These are phyloP conservation scores for Aureobasidium melanogenum DNA, from an alignment of 2,329 filamentous ascomycete species.

Conservation along the genomic window DNA sequence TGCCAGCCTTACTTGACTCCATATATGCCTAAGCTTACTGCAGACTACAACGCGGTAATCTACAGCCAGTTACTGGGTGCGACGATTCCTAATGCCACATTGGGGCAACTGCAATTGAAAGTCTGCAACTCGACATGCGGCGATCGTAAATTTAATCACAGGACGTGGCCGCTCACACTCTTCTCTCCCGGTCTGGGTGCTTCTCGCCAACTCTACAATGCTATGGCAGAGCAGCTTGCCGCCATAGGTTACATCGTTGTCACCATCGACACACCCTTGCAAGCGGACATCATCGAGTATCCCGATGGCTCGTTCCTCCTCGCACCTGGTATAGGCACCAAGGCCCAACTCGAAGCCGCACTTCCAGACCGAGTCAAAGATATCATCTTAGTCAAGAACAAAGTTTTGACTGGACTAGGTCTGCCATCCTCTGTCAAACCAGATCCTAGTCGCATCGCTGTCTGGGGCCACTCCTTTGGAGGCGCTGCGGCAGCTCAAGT, in stretches of 20 bases:
- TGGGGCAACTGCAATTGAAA: not conserved
- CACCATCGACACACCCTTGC: conserved; percentile 42
- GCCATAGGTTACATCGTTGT: conserved; percentile 40
- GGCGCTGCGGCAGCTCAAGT: not conserved
- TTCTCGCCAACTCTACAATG: conserved; percentile 36
- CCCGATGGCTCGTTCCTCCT: not conserved
- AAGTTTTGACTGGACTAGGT: not conserved
- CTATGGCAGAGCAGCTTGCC: conserved; percentile 37
- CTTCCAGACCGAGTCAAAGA: not conserved
- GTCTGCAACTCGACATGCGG: not conserved
- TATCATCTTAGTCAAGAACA: not conserved
- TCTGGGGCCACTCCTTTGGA: not conserved
- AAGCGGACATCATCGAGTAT: conserved; percentile 38
- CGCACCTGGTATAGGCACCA: not conserved
- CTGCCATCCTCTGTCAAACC: not conserved
- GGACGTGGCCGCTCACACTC: not conserved
- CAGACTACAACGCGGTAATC: not conserved
- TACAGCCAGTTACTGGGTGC: not conserved
- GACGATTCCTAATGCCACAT: not conserved
- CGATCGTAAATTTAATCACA: not conserved
- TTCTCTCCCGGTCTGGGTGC: conserved; percentile 39
- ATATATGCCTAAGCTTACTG: not conserved
- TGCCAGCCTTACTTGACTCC: not conserved
- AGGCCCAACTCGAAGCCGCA: not conserved
- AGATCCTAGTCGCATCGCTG: not conserved